Conservation (phyloP, 2,329 filamentous ascomycete species). For the Orbilia ellipsospora region DNA sequence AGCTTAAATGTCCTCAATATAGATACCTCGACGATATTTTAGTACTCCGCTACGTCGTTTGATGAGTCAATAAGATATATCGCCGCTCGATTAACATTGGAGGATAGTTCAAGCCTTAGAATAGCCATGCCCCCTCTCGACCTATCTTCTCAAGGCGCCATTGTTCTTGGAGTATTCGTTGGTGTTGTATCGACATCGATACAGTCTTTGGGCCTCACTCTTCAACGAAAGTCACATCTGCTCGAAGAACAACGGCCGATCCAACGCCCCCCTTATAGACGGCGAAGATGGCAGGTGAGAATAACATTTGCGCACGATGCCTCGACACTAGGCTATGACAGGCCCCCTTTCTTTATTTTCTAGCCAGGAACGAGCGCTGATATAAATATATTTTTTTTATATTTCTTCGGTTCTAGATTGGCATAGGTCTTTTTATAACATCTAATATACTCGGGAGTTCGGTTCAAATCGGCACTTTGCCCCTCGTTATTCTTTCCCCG, state of each 20-base stretch:
- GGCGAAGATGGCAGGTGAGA: conserved; percentile 84
- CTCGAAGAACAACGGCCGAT: conserved; percentile 92
- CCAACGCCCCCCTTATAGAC: conserved; percentile 85
- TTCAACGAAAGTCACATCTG: conserved; percentile 97
- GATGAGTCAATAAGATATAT: too few species aligned
- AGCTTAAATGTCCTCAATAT: too few species aligned
- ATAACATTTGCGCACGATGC: conserved; percentile 59
- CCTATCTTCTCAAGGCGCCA: conserved; percentile 80
- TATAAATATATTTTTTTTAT: neutral
- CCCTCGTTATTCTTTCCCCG: conserved; percentile 91
- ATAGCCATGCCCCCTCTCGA: conserved; percentile 78
- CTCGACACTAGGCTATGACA: conserved; percentile 2
- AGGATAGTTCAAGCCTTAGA: neutral
- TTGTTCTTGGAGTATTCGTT: conserved; percentile 89
- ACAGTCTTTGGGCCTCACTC: conserved; percentile 91
- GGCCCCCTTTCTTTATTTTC: neutral
- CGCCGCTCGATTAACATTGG: too few species aligned
- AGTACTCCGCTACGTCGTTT: too few species aligned
- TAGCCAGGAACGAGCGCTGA: neutral
- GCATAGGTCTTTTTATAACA: conserved; percentile 96
- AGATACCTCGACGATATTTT: too few species aligned
- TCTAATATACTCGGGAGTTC: conserved; percentile 94
- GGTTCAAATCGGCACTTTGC: conserved; percentile 96
- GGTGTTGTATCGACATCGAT: conserved; percentile 93
- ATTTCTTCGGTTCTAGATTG: conserved; percentile 65